Percentiles rank a stretch among this genome's conserved stretches.
Conservation (phyloP, 345 rosid genomes). For the Citrus medica region DNA sequence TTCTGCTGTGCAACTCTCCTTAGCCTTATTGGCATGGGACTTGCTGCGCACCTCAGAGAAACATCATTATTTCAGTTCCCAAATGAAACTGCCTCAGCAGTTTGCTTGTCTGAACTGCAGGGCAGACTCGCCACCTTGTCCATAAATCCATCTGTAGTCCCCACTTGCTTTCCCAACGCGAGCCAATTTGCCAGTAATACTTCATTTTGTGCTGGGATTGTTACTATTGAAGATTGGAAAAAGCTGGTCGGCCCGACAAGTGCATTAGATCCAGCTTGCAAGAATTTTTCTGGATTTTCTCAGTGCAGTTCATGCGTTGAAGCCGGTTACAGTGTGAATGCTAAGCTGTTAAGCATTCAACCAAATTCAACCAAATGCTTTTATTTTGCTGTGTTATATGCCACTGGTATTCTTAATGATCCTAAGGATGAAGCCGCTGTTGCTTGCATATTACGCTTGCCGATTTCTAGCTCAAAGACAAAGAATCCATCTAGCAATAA, state of each 20-base stretch:
- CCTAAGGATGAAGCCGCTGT: slow-evolving; percentile 39
- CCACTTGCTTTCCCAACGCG: slow-evolving; percentile 35
- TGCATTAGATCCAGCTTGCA: slow-evolving; percentile 37
- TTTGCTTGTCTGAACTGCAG: slow-evolving; percentile 43
- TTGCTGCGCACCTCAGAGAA: slow-evolving; percentile 39
- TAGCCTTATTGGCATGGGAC: slow-evolving; percentile 54
- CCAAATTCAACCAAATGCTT: slow-evolving; percentile 46
- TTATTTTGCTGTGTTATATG: slow-evolving; percentile 37
- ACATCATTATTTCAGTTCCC: slow-evolving; percentile 52
- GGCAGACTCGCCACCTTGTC: slow-evolving; percentile 28
- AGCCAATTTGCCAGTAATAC: slow-evolving; percentile 34
- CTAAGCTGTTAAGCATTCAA: slow-evolving; percentile 24
- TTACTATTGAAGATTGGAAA: slow-evolving; percentile 40
- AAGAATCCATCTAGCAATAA: slow-evolving; percentile 2
- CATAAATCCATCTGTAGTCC: slow-evolving; percentile 31
- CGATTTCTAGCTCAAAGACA: slow-evolving; percentile 16
- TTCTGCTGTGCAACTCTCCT: slow-evolving; percentile 50
- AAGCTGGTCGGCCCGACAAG: slow-evolving; percentile 32
- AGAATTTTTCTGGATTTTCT: slow-evolving; percentile 29
- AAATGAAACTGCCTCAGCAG: slow-evolving; percentile 16
- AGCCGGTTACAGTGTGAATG: slow-evolving; percentile 38
- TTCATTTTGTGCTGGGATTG: slow-evolving; percentile 45
- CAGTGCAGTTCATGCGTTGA: slow-evolving; percentile 48
- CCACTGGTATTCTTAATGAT: slow-evolving; percentile 46
- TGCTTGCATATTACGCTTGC: slow-evolving; percentile 42